Percentiles rank a stretch among this genome's conserved stretches.
phyloP scores from a whole-genome alignment of 768 basidiomycete genomes.

The Cystobasidium ongulense region DNA sequence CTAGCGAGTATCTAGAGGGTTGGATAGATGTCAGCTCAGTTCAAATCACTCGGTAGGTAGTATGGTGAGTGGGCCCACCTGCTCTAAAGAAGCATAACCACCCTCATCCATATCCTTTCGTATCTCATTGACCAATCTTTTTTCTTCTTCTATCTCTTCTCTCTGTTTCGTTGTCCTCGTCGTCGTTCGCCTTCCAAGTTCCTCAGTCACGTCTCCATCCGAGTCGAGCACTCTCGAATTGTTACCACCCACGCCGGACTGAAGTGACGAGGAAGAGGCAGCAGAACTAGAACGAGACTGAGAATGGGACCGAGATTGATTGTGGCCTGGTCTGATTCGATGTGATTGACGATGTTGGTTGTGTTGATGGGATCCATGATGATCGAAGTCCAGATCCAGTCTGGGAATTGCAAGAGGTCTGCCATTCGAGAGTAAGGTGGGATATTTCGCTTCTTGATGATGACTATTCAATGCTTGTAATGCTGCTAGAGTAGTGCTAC shows the following conservation, averaged over 20 bases:
- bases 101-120: background rate
- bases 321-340: no score
- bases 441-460: background rate
- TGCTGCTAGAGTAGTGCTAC: background rate
- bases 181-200: background rate
- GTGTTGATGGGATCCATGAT: background rate
- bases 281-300: background rate
- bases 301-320: no score
- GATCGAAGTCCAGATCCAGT: background rate
- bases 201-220: background rate
- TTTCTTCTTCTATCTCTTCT: background rate
- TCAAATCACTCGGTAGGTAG: no score
- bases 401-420: background rate
- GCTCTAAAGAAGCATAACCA: slow-evolving; percentile 3
- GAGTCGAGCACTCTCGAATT: background rate
- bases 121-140: background rate
- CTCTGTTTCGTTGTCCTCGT: no score
- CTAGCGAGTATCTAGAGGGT: background rate
- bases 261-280: background rate
- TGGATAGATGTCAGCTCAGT: background rate
- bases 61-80: background rate
- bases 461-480: background rate
- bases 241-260: background rate
- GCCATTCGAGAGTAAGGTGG: background rate
- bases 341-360: background rate